These are phyloP conservation scores for Cyclotella sp. DNA, from an alignment of 108 stramenopile genomes.

Conservation along the genomic window DNA sequence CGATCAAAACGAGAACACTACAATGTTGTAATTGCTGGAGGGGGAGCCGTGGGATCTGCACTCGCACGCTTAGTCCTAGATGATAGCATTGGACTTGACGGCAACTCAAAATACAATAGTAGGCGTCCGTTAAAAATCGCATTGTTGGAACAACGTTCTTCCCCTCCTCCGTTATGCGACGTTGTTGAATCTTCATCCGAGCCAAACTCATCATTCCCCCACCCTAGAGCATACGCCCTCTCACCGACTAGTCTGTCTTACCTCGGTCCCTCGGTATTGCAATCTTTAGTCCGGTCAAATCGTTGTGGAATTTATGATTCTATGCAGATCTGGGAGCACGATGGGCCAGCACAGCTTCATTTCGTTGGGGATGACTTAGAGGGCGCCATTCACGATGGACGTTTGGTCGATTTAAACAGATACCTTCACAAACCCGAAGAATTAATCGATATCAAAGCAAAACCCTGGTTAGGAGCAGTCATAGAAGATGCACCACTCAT, in stretches of 20 bases:
- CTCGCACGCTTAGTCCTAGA: slow-evolving; percentile 64
- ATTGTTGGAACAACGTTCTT: slow-evolving; percentile 40
- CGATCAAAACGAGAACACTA: slow-evolving; percentile 36
- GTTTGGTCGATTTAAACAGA: slow-evolving; percentile 42
- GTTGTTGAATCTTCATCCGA: slow-evolving; percentile 12
- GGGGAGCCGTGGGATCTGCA: slow-evolving; percentile 76
- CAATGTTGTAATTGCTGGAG: slow-evolving; percentile 82
- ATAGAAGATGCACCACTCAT: slow-evolving; percentile 76
- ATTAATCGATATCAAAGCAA: slow-evolving; percentile 5
- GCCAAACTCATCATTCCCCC: slow-evolving; percentile 37
- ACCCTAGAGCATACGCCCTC: slow-evolving; percentile 86
- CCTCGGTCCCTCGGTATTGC: slow-evolving; percentile 47
- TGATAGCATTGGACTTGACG: slow-evolving; percentile 14
- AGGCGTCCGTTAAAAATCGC: slow-evolving; percentile 51
- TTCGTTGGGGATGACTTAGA: slow-evolving; percentile 71
- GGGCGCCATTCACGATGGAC: slow-evolving; percentile 34
- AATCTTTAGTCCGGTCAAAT: slow-evolving; percentile 42
- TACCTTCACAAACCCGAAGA: slow-evolving; percentile 1
- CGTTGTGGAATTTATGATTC: slow-evolving; percentile 67
- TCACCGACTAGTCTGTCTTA: slow-evolving; percentile 72
- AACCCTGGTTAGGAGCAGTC: slow-evolving; percentile 70
- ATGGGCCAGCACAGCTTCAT: slow-evolving; percentile 71
- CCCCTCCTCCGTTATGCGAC: slow-evolving; percentile 27
- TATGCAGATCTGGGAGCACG: slow-evolving; percentile 91
- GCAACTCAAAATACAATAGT: neutral